Evolutionary conservation across 1,284 basidiomycete species (phyloP), one percentile per base, ranked within the genome.

Genomic region (Volvariella surrecta): DNA sequence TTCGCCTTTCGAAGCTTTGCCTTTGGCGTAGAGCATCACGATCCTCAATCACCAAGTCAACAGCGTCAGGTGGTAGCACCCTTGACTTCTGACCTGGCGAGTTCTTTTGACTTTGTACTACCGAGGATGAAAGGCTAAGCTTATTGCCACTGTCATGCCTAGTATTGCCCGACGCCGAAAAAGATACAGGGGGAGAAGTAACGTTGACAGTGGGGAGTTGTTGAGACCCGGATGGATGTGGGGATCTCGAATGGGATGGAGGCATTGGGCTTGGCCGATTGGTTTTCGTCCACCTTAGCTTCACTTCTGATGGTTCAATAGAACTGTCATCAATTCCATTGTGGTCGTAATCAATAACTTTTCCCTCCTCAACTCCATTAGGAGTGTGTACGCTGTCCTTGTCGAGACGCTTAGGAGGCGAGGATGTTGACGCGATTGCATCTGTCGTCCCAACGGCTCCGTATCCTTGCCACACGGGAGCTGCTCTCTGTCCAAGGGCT

Each of bases 1-100:
- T 74, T 43, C 70, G 58, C 37, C 76, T 64, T 50, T 79, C 75
- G 20, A 66, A 61, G 20, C 61, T 60, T 54, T 67, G 63, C 40
- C 70, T 70, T 41, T 72, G 70, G 24, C 11, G 24, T 28, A 28
- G 11, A 43, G 74, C 74, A 8, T 66, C 56, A 4, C 57, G 49
- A 52, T 80, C 81, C 54, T 82, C 80, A 1, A 87, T 76, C 1
- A 91, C 71, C 9, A 92, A 67, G 57, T 92, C 88, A 3, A 90
- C 79, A 1, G 86, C 87, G 51, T 89, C 87, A 0, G 75, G 70
- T 1, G 80, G 82, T 10, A 85, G 60, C 47, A 70, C 52, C 53
- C 58, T 42, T 6, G 50, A 21, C 24, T 46, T 45, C 20, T 48
- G 41, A 37, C 42, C 44, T 42, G 45, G 37, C 7, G 32, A 30